Evolutionary conservation across 371 early-diverging fungal genomes (phyloP).

Genomic region (Basidiobolus meristosporus): DNA sequence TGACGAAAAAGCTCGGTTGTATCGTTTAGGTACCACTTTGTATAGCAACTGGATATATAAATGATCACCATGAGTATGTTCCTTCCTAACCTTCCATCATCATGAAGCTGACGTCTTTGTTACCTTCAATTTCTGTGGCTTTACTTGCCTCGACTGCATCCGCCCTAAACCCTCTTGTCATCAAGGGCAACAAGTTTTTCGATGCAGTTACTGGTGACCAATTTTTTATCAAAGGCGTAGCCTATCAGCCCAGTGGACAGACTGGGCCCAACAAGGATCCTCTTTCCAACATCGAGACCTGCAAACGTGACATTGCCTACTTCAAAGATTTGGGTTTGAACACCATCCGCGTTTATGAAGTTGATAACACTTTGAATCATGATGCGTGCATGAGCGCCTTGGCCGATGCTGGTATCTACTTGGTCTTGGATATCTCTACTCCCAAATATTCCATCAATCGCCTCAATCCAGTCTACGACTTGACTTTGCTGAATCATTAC

Average conservation of each 20-base stretch:
- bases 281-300: constrained; percentile 30
- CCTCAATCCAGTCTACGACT: constrained; percentile 37
- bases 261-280: constrained; percentile 23
- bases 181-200: constrained; percentile 54
- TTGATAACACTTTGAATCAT: constrained; percentile 40
- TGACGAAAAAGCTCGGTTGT: too few relatives aligned
- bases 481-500: constrained; percentile 26
- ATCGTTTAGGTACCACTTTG: too few relatives aligned
- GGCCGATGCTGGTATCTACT: constrained; percentile 44
- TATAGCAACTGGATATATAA: too few relatives aligned
- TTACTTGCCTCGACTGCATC: too few relatives aligned
- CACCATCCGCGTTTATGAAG: constrained; percentile 57
- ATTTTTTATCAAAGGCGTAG: constrained; percentile 62
- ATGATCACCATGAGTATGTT: too few relatives aligned
- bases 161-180: constrained; percentile 33
- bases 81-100: too few relatives aligned
- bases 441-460: constrained; percentile 44
- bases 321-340: constrained; percentile 54
- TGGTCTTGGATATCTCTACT: constrained; percentile 44
- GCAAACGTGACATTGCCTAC: constrained; percentile 38
- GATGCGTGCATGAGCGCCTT: constrained; percentile 55
- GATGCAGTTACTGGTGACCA: constrained; percentile 46
- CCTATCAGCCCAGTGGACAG: constrained; percentile 45
- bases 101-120: too few relatives aligned
- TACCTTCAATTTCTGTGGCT: too few relatives aligned